Conservation (phyloP, 345 rosid genomes). For the Syzygium aqueum region DNA sequence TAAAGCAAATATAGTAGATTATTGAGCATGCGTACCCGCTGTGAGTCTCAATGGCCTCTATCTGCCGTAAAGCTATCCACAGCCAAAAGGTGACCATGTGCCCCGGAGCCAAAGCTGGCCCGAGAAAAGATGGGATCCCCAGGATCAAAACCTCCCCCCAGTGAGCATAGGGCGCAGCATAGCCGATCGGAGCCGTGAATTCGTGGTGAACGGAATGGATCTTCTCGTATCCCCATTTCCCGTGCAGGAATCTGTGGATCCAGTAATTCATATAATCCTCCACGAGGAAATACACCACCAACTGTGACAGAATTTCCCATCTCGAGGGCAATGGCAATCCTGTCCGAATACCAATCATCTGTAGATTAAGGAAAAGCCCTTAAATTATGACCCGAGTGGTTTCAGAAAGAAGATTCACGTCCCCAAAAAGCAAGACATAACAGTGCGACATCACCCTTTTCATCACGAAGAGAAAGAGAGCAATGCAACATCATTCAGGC, state of each 20-base stretch:
- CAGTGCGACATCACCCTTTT: not conserved
- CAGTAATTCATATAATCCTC: constrained; percentile 90
- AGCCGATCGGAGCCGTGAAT: constrained; percentile 72
- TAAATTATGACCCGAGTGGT: not conserved
- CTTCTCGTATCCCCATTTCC: constrained; percentile 90
- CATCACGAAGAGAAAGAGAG: not conserved
- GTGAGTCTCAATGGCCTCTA: constrained; percentile 93
- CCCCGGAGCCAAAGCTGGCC: constrained; percentile 95
- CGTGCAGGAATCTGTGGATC: constrained; percentile 78
- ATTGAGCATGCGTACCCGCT: constrained; percentile 71
- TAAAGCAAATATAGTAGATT: not conserved
- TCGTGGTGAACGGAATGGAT: constrained; percentile 89
- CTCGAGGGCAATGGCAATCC: constrained; percentile 75
- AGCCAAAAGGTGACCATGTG: constrained; percentile 90
- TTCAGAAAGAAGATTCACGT: not conserved
- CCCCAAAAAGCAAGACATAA: not conserved
- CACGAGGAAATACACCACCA: constrained; percentile 63
- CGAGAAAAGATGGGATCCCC: constrained; percentile 85
- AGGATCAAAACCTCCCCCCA: constrained; percentile 89
- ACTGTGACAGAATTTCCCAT: constrained; percentile 58
- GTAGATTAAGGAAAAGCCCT: constrained; percentile 1
- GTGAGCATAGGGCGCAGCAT: constrained; percentile 87
- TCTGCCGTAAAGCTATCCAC: constrained; percentile 85
- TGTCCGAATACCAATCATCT: constrained; percentile 64
- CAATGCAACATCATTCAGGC: not conserved